phyloP scores from a whole-genome alignment of 495 filamentous ascomycete species.

The Tetracladium marchalianum region DNA sequence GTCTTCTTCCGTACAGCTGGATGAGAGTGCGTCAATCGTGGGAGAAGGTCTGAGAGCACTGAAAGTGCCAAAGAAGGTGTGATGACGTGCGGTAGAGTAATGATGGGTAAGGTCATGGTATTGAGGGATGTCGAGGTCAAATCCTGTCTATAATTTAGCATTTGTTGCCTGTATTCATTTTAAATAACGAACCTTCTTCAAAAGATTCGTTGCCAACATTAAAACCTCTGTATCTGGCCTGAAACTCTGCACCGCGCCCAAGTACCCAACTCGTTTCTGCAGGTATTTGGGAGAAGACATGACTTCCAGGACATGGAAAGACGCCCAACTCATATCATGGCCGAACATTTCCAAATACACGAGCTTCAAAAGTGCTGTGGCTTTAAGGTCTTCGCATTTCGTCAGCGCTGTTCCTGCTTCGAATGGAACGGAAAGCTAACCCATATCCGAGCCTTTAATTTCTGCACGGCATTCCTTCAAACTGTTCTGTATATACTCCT shows the following conservation, averaged over 20 bases:
- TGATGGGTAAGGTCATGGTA: conserved; percentile 74
- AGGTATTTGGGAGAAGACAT: conserved; percentile 93
- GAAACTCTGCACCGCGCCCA: conserved; percentile 95
- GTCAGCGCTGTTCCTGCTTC: conserved; percentile 13
- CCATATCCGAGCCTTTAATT: conserved; percentile 85
- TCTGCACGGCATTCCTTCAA: conserved; percentile 91
- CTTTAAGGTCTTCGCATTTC: conserved; percentile 67
- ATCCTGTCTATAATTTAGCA: conserved; percentile 45
- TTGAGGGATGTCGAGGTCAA: conserved; percentile 62
- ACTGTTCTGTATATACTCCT: conserved; percentile 83
- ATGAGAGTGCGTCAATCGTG: conserved; percentile 76
- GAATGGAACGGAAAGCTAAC: conserved; percentile 28
- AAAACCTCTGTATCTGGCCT: conserved; percentile 90
- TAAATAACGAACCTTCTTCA: conserved; percentile 68
- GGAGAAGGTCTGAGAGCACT: conserved; percentile 72
- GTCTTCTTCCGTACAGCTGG: conserved; percentile 86
- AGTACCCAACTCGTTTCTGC: conserved; percentile 90
- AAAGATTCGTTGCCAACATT: conserved; percentile 92
- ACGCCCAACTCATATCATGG: conserved; percentile 99
- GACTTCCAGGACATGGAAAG: conserved; percentile 95
- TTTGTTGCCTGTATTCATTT: conserved; percentile 1
- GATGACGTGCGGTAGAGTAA: conserved; percentile 82
- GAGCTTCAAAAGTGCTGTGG: conserved; percentile 87
- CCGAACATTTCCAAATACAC: conserved; percentile 98
- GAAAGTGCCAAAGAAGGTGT: conserved; percentile 86